A percentile compares a stretch with the other conserved stretches of the same genome.
phyloP scores from a whole-genome alignment of 805 yeast species.

The Pichia scutulata region DNA sequence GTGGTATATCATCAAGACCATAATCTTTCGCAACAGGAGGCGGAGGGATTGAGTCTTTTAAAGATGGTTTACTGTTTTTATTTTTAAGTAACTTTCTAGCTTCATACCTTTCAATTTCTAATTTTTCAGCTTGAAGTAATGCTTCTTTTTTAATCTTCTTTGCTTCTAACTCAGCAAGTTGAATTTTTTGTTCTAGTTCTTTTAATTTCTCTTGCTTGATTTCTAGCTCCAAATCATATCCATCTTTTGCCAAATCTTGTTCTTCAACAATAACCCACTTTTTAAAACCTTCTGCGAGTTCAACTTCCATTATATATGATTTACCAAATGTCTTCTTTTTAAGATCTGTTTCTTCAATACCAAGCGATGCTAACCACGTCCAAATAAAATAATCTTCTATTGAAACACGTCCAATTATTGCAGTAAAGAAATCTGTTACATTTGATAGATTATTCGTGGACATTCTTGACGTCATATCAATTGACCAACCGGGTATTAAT shows the following conservation, averaged over 20 bases:
- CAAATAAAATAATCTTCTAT: constrained; percentile 85
- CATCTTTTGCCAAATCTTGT: constrained; percentile 37
- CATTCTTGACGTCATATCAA: constrained; percentile 21
- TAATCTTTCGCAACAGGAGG: constrained; percentile 18
- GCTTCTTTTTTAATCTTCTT: constrained; percentile 12
- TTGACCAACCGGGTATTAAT: constrained; percentile 31
- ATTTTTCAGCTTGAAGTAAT: background rate
- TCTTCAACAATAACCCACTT: constrained; percentile 78
- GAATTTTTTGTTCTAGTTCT: constrained; percentile 22
- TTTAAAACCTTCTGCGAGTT: constrained; percentile 62
- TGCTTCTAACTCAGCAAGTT: constrained; percentile 24
- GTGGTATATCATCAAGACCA: background rate
- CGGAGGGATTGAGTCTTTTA: constrained; percentile 3
- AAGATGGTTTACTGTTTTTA: background rate
- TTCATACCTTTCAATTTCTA: constrained; percentile 1
- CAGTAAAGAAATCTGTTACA: constrained; percentile 31
- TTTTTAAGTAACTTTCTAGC: background rate
- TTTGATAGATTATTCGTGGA: constrained; percentile 15
- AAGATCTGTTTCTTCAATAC: constrained; percentile 59
- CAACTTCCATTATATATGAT: constrained; percentile 74
- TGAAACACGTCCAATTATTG: constrained; percentile 51
- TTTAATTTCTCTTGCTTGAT: constrained; percentile 27
- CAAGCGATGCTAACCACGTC: constrained; percentile 81
- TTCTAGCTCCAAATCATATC: constrained; percentile 30
- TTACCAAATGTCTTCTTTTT: constrained; percentile 72